phyloP scores from a whole-genome alignment of 495 filamentous ascomycete genomes.

The Bacidia gigantensis region DNA sequence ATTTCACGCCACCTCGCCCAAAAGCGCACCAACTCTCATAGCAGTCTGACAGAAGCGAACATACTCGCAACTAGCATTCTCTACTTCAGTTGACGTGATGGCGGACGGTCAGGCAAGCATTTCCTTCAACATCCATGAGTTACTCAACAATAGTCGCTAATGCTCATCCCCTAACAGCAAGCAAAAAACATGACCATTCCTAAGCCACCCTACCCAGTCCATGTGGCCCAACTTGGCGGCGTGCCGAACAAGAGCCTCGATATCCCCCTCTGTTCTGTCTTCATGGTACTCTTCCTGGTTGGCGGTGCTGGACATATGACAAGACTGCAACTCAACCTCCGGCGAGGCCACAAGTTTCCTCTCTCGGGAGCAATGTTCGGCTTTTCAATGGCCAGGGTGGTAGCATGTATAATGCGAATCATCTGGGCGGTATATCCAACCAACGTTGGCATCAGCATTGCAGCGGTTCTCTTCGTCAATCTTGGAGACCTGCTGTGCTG shows the following conservation, averaged over 20 bases:
- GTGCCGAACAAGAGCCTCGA: constrained; percentile 40
- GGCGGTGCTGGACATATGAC: constrained; percentile 47
- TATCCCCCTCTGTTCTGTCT: constrained; percentile 46
- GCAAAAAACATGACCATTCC: too few relatives aligned
- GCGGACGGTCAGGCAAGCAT: too few relatives aligned
- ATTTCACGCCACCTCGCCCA: too few relatives aligned
- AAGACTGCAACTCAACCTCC: constrained; percentile 45
- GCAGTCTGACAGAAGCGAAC: too few relatives aligned
- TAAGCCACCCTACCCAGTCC: too few relatives aligned
- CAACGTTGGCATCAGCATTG: constrained; percentile 46
- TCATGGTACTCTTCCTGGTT: constrained; percentile 46
- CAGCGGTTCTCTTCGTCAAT: constrained; percentile 55
- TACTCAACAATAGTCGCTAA: too few relatives aligned
- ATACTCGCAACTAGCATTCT: too few relatives aligned
- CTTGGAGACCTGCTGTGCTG: constrained; percentile 64
- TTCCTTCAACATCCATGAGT: too few relatives aligned
- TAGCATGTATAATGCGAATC: constrained; percentile 51
- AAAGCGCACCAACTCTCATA: too few relatives aligned
- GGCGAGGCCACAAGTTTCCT: constrained; percentile 50
- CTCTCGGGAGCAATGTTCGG: constrained; percentile 53
- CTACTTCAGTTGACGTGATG: too few relatives aligned
- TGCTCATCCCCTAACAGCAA: too few relatives aligned
- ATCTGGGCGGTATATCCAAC: constrained; percentile 24
- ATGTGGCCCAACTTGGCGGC: too few relatives aligned
- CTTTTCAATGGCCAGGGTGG: constrained; percentile 59